Base-by-base conservation (phyloP, 129 eudicot species). In the Smallanthus sonchifolius region DNA sequence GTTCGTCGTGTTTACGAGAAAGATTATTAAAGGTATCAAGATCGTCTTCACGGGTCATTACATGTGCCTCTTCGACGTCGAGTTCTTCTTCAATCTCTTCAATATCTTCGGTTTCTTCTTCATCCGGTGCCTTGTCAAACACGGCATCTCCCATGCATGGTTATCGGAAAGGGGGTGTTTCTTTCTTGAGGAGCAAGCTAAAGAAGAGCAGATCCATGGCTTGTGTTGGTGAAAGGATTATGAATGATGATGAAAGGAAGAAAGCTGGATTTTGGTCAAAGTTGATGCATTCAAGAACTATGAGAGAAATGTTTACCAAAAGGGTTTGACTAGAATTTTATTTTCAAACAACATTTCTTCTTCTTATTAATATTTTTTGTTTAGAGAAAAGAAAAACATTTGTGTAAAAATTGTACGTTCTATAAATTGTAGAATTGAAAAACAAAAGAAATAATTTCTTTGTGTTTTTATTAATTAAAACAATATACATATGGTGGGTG, bases 201-300 rank as follows among this genome's bases (percentile, higher is more conserved):
- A 81, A 77, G 63, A 89, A 89, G 88, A 89, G 96, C 76, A 85
- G 76, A 61, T 89, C 91, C 10, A 68, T 82, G 86, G 89, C 81
- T 30, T 56, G 75, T 75, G 73, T 49, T 72, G 34, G 56, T 40
- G 72, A 65, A 55, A 73, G 72, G 38, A 67, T 32, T 16, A 44
- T 52, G 44, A 74, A 86, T 10, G 66, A 68, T 45, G 69, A 75
- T 64, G 65, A 10, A 49, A 71, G 73, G 69, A 80, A 75, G 71
- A 80, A 81, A 61, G 11, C 61, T 42, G 86, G 86, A 19, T 87
- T 87, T 84, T 84, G 92, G 92, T 84, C 89, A 19, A 87, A 84
- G 79, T 66, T 87, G 84, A 81, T 72, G 85, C 88, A 80, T 69
- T 81, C 88, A 44, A 81, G 76, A 79, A 87, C 86, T 40, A 69